Evolutionary conservation across 176 grass and related monocot genomes (phyloP).

Genomic region (Oryza meyeriana): DNA sequence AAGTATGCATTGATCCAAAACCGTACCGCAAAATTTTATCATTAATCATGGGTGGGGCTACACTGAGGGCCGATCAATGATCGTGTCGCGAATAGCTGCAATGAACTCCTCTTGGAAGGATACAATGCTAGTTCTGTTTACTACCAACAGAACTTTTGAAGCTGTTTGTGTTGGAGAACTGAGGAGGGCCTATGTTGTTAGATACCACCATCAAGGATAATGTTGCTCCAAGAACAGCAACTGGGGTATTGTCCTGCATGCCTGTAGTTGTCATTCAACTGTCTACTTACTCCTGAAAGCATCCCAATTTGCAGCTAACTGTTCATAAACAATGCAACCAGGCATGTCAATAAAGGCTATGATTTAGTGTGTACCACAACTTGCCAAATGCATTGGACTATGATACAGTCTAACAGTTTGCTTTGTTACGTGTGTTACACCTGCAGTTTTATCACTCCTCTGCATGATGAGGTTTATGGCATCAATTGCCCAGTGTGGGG

Average conservation of each 20-base stretch:
- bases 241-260: not conserved
- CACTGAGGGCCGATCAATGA: constrained; percentile 12
- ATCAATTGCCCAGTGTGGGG: not conserved
- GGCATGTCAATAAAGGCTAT: not conserved
- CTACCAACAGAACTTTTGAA: not conserved
- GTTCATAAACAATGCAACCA: constrained; percentile 20
- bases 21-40: not conserved
- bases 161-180: not conserved
- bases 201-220: constrained; percentile 1
- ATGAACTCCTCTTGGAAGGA: not conserved
- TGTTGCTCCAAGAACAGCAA: constrained; percentile 19
- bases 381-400: not conserved
- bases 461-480: not conserved
- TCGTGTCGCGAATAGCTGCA: constrained; percentile 21
- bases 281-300: constrained; percentile 30
- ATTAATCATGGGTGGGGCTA: constrained; percentile 44
- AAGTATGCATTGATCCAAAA: not conserved
- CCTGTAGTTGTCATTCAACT: constrained; percentile 34
- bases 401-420: constrained; percentile 10
- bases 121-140: constrained; percentile 21
- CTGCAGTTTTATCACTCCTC: constrained; percentile 17
- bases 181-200: constrained; percentile 30
- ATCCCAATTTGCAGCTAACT: not conserved
- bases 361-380: not conserved
- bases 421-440: constrained; percentile 10